These are phyloP conservation scores for Striga hermonthica DNA, from an alignment of 305 asterid species.

Conservation along the genomic window DNA sequence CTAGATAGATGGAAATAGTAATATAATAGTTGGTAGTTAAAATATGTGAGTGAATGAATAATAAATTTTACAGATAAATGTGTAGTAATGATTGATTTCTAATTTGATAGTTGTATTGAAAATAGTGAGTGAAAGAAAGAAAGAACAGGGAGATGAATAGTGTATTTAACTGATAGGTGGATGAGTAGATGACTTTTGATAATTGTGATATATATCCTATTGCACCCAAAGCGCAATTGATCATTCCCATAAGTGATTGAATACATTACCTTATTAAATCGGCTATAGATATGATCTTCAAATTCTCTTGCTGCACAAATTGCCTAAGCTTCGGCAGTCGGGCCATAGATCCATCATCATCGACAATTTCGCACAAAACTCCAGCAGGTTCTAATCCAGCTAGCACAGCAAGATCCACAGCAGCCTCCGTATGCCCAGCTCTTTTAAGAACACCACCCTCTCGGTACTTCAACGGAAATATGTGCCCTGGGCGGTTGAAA, in stretches of 20 bases:
- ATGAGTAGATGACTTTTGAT: too few relatives aligned
- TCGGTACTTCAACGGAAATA: slow-evolving; percentile 84
- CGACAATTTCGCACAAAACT: slow-evolving; percentile 85
- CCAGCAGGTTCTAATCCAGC: slow-evolving; percentile 85
- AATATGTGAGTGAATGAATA: too few relatives aligned
- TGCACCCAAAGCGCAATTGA: too few relatives aligned
- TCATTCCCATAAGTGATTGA: background rate
- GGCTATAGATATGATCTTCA: slow-evolving; percentile 76
- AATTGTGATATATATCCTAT: too few relatives aligned
- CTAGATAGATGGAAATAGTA: too few relatives aligned
- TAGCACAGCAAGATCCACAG: slow-evolving; percentile 69
- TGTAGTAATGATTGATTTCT: too few relatives aligned
- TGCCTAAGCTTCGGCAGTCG: slow-evolving; percentile 74
- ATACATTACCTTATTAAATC: slow-evolving; percentile 65
- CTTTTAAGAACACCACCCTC: slow-evolving; percentile 90
- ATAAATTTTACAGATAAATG: too few relatives aligned
- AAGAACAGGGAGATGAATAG: background rate
- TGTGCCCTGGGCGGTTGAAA: slow-evolving; percentile 93
- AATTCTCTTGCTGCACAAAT: slow-evolving; percentile 55
- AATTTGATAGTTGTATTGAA: too few relatives aligned
- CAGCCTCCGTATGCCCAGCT: slow-evolving; percentile 97
- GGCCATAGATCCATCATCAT: slow-evolving; percentile 96
- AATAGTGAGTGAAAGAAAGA: background rate
- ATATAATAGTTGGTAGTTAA: too few relatives aligned
- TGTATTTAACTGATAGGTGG: too few relatives aligned